Conservation (phyloP, 2,329 filamentous ascomycete species). For the Trichoderma oligosporum region DNA sequence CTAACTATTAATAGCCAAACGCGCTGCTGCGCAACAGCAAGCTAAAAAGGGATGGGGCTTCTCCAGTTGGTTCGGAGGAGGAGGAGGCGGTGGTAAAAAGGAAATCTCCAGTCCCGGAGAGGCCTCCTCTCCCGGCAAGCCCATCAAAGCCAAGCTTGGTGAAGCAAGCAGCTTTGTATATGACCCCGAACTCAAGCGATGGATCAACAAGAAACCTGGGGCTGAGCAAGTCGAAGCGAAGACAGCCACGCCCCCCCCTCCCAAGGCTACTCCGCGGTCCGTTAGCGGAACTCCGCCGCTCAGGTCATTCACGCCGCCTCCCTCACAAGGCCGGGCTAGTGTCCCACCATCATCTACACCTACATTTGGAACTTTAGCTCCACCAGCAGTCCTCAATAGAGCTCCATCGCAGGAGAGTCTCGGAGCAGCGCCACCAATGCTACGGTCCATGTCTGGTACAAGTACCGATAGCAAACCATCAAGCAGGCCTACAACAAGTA, state of each 20-base stretch:
- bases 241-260: conserved; percentile 73
- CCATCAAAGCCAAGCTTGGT: conserved; percentile 90
- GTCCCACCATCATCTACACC: conserved; percentile 33
- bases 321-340: conserved; percentile 29
- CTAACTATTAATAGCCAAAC: conserved; percentile 52
- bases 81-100: conserved; percentile 66
- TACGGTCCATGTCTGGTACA: conserved; percentile 46
- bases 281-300: conserved; percentile 51
- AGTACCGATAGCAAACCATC: conserved; percentile 50
- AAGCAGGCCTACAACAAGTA: conserved; percentile 69
- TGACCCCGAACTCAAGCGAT: conserved; percentile 93
- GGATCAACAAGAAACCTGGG: conserved; percentile 93
- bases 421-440: conserved; percentile 40
- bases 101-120: conserved; percentile 39
- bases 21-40: conserved; percentile 46
- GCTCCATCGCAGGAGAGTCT: conserved; percentile 38
- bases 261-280: conserved; percentile 57
- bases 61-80: conserved; percentile 77
- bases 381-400: conserved; percentile 33
- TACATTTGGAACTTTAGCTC: conserved; percentile 27
- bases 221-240: conserved; percentile 58
- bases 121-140: conserved; percentile 51
- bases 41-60: conserved; percentile 74
- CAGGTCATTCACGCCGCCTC: conserved; percentile 32
- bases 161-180: conserved; percentile 92